Conservation (phyloP, 176 grass and related monocot genomes). For the Musa beccarii region DNA sequence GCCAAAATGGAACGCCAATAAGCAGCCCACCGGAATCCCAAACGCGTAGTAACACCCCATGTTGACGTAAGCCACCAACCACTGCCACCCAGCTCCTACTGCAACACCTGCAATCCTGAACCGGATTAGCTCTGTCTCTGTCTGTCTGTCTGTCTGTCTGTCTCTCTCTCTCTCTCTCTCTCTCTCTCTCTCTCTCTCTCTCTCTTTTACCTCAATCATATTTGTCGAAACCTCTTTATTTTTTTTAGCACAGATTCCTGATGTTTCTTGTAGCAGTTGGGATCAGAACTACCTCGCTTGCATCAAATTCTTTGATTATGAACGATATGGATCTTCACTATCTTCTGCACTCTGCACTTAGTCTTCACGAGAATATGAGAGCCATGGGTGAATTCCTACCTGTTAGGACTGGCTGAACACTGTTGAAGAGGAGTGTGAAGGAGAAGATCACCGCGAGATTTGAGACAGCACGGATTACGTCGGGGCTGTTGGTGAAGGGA, state of each 20-base stretch:
- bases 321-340: too few relatives aligned
- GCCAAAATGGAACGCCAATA: conserved; percentile 1
- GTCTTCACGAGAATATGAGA: background rate
- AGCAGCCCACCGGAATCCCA: conserved; percentile 12
- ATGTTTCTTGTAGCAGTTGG: too few relatives aligned
- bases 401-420: conserved; percentile 74
- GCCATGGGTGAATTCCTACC: conserved; percentile 7
- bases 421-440: conserved; percentile 72
- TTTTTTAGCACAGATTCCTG: too few relatives aligned
- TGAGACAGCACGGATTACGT: conserved; percentile 47
- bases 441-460: conserved; percentile 64
- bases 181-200: background rate
- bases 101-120: conserved; percentile 22
- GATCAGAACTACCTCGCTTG: too few relatives aligned
- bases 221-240: too few relatives aligned
- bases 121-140: background rate
- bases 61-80: conserved; percentile 30
- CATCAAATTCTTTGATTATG: too few relatives aligned
- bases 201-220: too few relatives aligned
- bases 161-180: background rate
- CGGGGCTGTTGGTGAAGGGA: conserved; percentile 75
- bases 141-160: too few relatives aligned
- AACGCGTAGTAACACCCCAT: conserved; percentile 28
- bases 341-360: background rate
- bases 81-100: conserved; percentile 31